phyloP scores from a whole-genome alignment of 768 basidiomycete species.

The Tricholoma matsutake region DNA sequence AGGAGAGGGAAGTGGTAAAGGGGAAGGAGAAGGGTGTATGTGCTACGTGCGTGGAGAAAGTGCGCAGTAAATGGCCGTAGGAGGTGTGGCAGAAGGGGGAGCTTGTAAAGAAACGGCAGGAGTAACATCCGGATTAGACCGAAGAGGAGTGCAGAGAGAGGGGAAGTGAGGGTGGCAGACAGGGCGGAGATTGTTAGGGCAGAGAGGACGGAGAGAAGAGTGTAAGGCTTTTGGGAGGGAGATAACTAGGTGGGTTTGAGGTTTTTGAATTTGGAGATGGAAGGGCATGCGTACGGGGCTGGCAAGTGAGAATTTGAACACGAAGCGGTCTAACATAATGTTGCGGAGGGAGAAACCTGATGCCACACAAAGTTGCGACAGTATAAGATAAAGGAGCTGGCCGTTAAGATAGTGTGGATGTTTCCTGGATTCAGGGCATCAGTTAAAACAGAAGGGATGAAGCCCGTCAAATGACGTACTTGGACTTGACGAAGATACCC shows the following conservation, averaged over 20 bases:
- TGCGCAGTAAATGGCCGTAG: conserved; percentile 64
- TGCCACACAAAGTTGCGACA: conserved; percentile 50
- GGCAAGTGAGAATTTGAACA: conserved; percentile 37
- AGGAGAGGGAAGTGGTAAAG: conserved; percentile 44
- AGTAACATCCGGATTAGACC: conserved; percentile 42
- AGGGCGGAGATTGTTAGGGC: conserved; percentile 37
- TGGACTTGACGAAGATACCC: conserved; percentile 63
- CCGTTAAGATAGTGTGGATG: conserved; percentile 76
- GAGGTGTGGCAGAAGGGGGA: conserved; percentile 49
- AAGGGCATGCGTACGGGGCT: background rate
- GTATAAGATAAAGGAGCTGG: conserved; percentile 54
- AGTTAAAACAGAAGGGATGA: background rate
- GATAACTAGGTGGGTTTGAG: background rate
- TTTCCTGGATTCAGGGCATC: conserved; percentile 42
- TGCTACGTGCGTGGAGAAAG: conserved; percentile 46
- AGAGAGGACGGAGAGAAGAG: conserved; percentile 19
- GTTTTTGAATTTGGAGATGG: conserved; percentile 13
- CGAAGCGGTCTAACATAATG: conserved; percentile 61
- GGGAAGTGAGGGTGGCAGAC: conserved; percentile 37
- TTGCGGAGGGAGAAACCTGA: conserved; percentile 51
- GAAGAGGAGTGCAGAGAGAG: conserved; percentile 42
- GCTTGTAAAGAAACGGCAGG: conserved; percentile 46
- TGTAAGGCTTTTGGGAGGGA: conserved; percentile 11
- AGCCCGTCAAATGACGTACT: conserved; percentile 30
- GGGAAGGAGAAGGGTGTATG: conserved; percentile 52